Conservation (phyloP, 2,329 filamentous ascomycete species). For the Aspergillus ochraceoroseus region DNA sequence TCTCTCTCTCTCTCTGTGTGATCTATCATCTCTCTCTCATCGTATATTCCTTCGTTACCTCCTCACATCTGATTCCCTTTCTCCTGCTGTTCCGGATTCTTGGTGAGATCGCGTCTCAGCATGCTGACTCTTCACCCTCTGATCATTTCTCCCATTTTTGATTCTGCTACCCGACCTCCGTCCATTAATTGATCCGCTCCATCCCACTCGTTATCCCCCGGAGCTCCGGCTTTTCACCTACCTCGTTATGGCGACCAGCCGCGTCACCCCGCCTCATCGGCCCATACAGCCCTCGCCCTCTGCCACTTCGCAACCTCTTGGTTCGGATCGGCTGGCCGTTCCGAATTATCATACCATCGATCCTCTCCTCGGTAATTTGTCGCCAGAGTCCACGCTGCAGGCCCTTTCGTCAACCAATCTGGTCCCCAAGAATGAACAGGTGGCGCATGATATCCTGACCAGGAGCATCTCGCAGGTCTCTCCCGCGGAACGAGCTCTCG, state of each 20-base stretch:
- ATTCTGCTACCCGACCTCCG: slow-evolving; percentile 29
- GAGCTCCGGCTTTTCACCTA: slow-evolving; percentile 18
- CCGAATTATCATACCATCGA: slow-evolving; percentile 41
- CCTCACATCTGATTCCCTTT: background rate
- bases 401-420: slow-evolving; percentile 46
- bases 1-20: slow-evolving; percentile 5
- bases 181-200: slow-evolving; percentile 17
- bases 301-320: slow-evolving; percentile 35
- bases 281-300: slow-evolving; percentile 29
- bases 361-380: slow-evolving; percentile 50
- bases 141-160: slow-evolving; percentile 24
- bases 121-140: slow-evolving; percentile 33
- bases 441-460: slow-evolving; percentile 39
- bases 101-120: slow-evolving; percentile 31
- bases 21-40: slow-evolving; percentile 4
- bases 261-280: slow-evolving; percentile 27
- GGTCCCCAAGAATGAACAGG: slow-evolving; percentile 36
- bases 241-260: slow-evolving; percentile 32
- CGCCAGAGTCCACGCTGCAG: slow-evolving; percentile 51
- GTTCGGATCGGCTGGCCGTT: slow-evolving; percentile 36
- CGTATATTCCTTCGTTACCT: slow-evolving; percentile 6
- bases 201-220: slow-evolving; percentile 11
- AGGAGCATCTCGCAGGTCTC: slow-evolving; percentile 54
- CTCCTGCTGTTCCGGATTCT: slow-evolving; percentile 15
- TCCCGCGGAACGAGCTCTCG: slow-evolving; percentile 54